phyloP scores from a whole-genome alignment of 345 rosid species.

The Dovyalis caffra region DNA sequence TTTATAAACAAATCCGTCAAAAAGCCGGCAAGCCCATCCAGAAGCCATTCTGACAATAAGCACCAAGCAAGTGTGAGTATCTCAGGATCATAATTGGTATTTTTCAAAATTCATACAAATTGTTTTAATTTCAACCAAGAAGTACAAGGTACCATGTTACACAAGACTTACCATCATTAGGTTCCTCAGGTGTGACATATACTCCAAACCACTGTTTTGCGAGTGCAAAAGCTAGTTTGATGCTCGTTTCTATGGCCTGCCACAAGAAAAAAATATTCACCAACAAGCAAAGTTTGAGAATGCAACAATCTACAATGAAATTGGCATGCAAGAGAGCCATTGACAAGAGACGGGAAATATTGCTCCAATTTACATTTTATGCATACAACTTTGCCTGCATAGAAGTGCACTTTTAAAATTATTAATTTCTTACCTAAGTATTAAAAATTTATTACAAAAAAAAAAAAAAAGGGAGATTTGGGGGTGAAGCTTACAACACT shows the following conservation, averaged over 20 bases:
- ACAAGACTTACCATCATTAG: constrained; percentile 75
- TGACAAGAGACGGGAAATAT: background rate
- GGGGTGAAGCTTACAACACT: background rate
- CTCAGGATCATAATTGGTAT: background rate
- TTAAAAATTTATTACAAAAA: too few species aligned
- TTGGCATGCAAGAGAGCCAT: background rate
- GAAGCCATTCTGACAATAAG: constrained; percentile 74
- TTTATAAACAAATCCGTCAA: constrained; percentile 85
- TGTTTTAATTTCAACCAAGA: constrained; percentile 16
- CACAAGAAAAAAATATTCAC: constrained; percentile 24
- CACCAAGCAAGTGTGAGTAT: constrained; percentile 17
- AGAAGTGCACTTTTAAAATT: background rate
- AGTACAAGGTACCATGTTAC: constrained; percentile 20
- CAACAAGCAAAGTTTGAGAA: constrained; percentile 15
- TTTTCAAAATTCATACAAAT: background rate
- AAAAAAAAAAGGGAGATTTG: background rate
- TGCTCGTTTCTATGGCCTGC: constrained; percentile 86
- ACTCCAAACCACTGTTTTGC: constrained; percentile 99
- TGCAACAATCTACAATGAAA: background rate
- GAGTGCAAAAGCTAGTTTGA: constrained; percentile 84
- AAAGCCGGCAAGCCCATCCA: constrained; percentile 96
- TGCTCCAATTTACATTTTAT: background rate
- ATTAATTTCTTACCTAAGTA: background rate
- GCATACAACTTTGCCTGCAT: background rate
- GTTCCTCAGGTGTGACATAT: constrained; percentile 71